Evolutionary conservation across 176 grass and related monocot genomes (phyloP), one percentile per base, ranked within the genome.

Genomic region (Aechmea fasciata): DNA sequence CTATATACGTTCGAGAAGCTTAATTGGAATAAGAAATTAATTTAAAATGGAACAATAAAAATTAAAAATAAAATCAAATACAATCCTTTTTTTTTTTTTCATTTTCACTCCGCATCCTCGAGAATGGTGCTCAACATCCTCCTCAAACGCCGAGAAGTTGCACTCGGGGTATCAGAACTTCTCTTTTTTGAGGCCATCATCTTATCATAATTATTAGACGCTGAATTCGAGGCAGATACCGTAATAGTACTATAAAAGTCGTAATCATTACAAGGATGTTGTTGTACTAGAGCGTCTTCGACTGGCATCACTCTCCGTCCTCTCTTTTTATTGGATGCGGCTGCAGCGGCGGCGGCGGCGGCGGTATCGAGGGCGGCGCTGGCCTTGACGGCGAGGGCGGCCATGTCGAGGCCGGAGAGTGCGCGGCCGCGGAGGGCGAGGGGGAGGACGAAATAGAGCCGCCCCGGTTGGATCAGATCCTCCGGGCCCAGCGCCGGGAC

Each of bases 381-480:
- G 14, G 89, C 85, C 29, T 81, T 86, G 29, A 77, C 78, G 11
- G 89, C 89, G 0, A 87, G 64, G 23, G 76, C 72, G 0, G 75
- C 84, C 89, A 91, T 91, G 55, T 87, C 82, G 29, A 65, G 17
- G 66, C 52, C 57, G 13, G 85, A 73, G 3, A 91, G 73, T 9
- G 71, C 68, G 14, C 51, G 63, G 3, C 4, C 65, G 6, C 62
- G 71, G 69, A 68, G 25, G 9, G 85, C 63, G 3, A 66, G 18
- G 2, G 79, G 89, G 11, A 91, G 82, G 15, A 88, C 24, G 66
- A 91, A 91, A 59, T 88, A 91, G 13, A 91, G 71, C 18, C 88
- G 79, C 1, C 69, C 85, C 0, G 52, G 72, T 29, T 13, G 79
- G 33, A 91, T 79, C 65, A 47, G 33, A 23, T 91, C 79, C 12